phyloP scores from a whole-genome alignment of 169 alveolate species.

The Plasmodium reichenowi region DNA sequence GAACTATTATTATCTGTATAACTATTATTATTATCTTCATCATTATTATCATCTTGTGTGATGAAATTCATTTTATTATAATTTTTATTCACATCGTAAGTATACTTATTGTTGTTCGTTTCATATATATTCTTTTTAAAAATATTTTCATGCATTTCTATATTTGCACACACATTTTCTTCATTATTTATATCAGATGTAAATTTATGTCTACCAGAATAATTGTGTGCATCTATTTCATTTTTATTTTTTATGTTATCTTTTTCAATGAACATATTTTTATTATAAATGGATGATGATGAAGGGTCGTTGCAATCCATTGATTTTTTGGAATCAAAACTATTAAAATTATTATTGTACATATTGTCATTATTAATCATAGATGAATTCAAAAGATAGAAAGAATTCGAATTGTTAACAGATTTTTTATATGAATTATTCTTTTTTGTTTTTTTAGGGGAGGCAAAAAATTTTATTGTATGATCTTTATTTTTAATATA shows the following conservation, averaged over 20 bases:
- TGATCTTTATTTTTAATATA: slow-evolving; percentile 73
- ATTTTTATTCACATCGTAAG: slow-evolving; percentile 22
- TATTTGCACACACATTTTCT: slow-evolving; percentile 8
- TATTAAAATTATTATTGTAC: slow-evolving; percentile 38
- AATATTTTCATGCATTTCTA: slow-evolving; percentile 23
- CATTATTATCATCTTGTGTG: slow-evolving; percentile 10
- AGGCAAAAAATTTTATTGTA: slow-evolving; percentile 74
- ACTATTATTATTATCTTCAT: slow-evolving; percentile 4
- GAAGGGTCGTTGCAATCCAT: slow-evolving; percentile 28
- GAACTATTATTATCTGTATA: slow-evolving; percentile 8
- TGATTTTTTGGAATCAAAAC: slow-evolving; percentile 58
- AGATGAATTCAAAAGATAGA: slow-evolving; percentile 53
- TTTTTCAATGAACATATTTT: slow-evolving; percentile 28
- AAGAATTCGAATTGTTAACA: slow-evolving; percentile 50
- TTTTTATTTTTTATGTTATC: slow-evolving; percentile 45
- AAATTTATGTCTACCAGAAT: not conserved
- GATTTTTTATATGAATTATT: slow-evolving; percentile 63
- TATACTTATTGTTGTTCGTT: slow-evolving; percentile 1
- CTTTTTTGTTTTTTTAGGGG: slow-evolving; percentile 70
- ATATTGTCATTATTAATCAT: slow-evolving; percentile 57
- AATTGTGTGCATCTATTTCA: slow-evolving; percentile 31
- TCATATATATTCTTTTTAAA: slow-evolving; percentile 25
- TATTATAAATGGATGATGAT: slow-evolving; percentile 19
- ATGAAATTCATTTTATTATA: slow-evolving; percentile 13
- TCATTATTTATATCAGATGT: slow-evolving; percentile 3